Base-by-base conservation (phyloP, 768 basidiomycete species). In the Boletellus emodensis region DNA sequence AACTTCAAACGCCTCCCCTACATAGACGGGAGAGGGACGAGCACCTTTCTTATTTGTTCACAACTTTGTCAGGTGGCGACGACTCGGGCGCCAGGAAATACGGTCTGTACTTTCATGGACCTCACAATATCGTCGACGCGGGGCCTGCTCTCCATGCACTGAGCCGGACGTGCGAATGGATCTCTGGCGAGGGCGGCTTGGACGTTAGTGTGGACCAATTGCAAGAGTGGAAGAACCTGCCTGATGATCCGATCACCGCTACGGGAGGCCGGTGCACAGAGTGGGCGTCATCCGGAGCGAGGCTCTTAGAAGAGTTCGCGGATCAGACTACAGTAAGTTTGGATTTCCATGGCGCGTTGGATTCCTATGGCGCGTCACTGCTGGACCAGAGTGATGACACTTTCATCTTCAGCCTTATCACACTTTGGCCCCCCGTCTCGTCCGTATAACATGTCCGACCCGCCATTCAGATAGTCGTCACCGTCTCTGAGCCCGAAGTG, bases 151-250 rank as follows among this genome's bases (percentile, higher is more conserved):
- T 64, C 15, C 54, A 56, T 18, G 62, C 53, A 13, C 45, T 66
- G n/a, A 56, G 57, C 49, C 28, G 60, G 3, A 55, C 56, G 61
- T 58, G 48, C 20, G 54, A 49, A 48, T 63, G 64, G 60, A 61
- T 61, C 1, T 59, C 60, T 15, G 44, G 37, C 3, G 42, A 46
- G 3, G 57, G 56, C 3, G 57, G 56, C 0, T 49, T 62, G 44
- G 47, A 53, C 7, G 38, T 62, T 32, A 32, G 0, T 10, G 45
- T 59, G 5, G 37, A 51, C 1, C 52, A 44, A 34, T 54, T 30
- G 12, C 49, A 61, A 28, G 63, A 67, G 33, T 62, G 62, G 62
- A 56, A 49, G 22, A 56, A 64, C 35, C 60, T 64, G 13, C 64
- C 65, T 1, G 52, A 54, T 4, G 65, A 66, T 20, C 62, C 60